Percentiles rank a stretch among this genome's conserved stretches.
Conservation (phyloP, 1,139 yeast species). For the Debaryomyces fabryi region DNA sequence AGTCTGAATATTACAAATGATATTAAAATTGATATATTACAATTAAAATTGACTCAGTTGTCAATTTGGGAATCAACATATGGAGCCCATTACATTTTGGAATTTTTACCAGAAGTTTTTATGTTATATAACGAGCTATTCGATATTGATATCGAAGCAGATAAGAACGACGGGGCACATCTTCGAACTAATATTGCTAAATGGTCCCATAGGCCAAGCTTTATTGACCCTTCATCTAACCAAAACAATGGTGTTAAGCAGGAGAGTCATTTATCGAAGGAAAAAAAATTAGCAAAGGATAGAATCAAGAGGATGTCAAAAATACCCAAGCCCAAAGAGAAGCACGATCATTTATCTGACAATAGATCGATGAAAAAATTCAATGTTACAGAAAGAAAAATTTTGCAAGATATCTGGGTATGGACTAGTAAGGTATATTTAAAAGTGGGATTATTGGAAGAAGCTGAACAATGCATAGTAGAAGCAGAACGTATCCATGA, state of each 20-base stretch:
- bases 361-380: conserved; percentile 14
- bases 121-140: conserved; percentile 60
- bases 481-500: conserved; percentile 65
- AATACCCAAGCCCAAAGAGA: conserved; percentile 12
- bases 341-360: neutral
- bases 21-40: conserved; percentile 60
- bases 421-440: conserved; percentile 71
- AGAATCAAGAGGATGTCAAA: conserved; percentile 25
- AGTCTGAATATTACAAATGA: conserved; percentile 32
- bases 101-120: conserved; percentile 67
- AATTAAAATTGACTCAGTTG: conserved; percentile 75
- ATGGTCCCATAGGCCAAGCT: conserved; percentile 54
- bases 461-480: conserved; percentile 70
- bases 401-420: conserved; percentile 71
- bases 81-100: conserved; percentile 65
- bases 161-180: conserved; percentile 6
- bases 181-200: conserved; percentile 19
- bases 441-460: conserved; percentile 55
- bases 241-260: neutral
- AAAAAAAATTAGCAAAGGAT: conserved; percentile 22
- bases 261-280: conserved; percentile 12
- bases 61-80: conserved; percentile 67
- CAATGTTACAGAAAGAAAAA: conserved; percentile 27
- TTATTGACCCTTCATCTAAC: conserved; percentile 37
- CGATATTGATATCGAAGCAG: conserved; percentile 29